Evolutionary conservation across 2,329 filamentous ascomycete species (phyloP), one percentile per base, ranked within the genome.

Genomic region (Pseudocercospora eumusae): DNA sequence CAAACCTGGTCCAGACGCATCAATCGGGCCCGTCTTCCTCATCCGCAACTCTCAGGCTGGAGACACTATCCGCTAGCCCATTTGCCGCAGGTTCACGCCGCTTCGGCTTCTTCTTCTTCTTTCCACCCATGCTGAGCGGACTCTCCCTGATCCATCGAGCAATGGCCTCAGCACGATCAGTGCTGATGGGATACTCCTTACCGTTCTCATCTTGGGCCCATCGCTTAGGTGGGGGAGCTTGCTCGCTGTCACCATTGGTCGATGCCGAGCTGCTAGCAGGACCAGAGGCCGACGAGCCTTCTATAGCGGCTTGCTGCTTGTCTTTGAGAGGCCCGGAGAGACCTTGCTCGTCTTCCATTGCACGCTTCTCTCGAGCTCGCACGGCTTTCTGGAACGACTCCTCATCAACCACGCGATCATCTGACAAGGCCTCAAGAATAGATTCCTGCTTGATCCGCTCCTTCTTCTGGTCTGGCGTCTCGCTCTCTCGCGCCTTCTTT

Each of bases 321-420:
- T 75, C 73, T 45, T 72, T 73, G 31, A 75, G 62, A 9, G 72
- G 72, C 1, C 71, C 73, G 18, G 70, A 74, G 28, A 74, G 66
- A 11, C 73, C 75, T 60, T 81, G 77, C 57, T 88, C 86, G 55
- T 86, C 85, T 58, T 86, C 82, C 42, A 83, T 80, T 10, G 78
- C 77, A 23, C 84, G 75, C 33, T 81, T 79, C 71, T 89, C 86
- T 23, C 85, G 79, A 4, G 86, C 87, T 7, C 81, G 76, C 5
- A 91, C 83, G 2, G 87, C 86, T 25, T 83, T 82, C 66, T 85
- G 84, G 69, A 90, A 88, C 15, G 80, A 84, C 5, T 84, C 83
- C 69, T 90, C 86, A 65, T 91, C 88, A 25, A 85, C 83, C 1
- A 89, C 86, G 18, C 86, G 79, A 62, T 90, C 88, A 68, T 91